A percentile compares a stretch with the other conserved stretches of the same genome.
phyloP scores from a whole-genome alignment of 2,329 filamentous ascomycete genomes.

The Ophiostoma quercus region DNA sequence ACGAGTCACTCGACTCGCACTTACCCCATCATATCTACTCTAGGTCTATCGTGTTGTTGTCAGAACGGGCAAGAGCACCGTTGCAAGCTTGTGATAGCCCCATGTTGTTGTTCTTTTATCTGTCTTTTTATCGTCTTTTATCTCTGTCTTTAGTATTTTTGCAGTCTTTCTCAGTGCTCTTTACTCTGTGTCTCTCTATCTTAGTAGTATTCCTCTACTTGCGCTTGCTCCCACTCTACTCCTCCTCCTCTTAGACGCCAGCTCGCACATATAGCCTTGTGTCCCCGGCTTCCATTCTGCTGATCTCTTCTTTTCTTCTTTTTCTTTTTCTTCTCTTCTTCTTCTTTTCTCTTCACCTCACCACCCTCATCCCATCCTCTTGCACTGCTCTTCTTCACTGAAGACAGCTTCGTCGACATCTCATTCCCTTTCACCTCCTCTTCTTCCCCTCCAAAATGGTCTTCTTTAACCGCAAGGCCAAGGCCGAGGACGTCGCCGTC shows the following conservation, averaged over 20 bases:
- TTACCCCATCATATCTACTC: neutral
- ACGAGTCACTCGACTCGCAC: neutral
- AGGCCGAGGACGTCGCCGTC: slow-evolving; percentile 14
- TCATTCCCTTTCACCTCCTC: neutral
- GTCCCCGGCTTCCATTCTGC: neutral
- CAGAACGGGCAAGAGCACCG: slow-evolving; percentile 4
- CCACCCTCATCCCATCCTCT: neutral
- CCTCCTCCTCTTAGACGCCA: neutral
- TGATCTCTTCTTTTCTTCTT: neutral
- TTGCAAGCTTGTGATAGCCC: neutral
- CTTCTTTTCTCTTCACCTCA: neutral
- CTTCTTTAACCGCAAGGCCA: slow-evolving; percentile 18
- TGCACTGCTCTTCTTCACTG: neutral
- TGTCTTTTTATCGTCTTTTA: neutral
- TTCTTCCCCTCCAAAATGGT: slow-evolving; percentile 18
- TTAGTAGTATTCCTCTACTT: neutral
- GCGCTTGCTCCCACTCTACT: neutral
- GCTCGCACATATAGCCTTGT: slow-evolving; percentile 3
- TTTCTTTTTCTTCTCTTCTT: neutral
- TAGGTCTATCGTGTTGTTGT: slow-evolving; percentile 1
- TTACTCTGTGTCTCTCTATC: neutral
- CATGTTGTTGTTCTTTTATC: neutral
- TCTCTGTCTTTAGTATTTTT: neutral
- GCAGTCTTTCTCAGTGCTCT: neutral
- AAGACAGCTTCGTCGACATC: neutral